Evolutionary conservation across 1,139 yeast species (phyloP).

Genomic region (Yamadazyma pseudoaaseri): DNA sequence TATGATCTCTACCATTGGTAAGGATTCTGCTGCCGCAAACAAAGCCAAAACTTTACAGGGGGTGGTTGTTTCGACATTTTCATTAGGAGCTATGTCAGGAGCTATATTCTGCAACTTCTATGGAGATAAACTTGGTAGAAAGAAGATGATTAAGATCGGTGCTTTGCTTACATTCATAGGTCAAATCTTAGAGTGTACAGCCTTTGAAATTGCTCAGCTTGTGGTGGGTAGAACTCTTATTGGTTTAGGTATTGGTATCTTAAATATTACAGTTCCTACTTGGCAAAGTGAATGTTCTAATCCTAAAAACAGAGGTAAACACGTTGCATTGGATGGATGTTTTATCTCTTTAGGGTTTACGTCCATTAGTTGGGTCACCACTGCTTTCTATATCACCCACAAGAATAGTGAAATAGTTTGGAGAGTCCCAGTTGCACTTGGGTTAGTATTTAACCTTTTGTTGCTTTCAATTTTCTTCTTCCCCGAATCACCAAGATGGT

Average conservation of each 20-base stretch:
- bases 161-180: conserved; percentile 30
- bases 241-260: conserved; percentile 39
- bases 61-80: conserved; percentile 6
- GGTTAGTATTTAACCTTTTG: conserved; percentile 30
- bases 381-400: conserved; percentile 31
- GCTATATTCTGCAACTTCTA: conserved; percentile 19
- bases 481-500: conserved; percentile 53
- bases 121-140: conserved; percentile 34
- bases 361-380: conserved; percentile 30
- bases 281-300: conserved; percentile 35
- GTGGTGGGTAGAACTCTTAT: conserved; percentile 39
- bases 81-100: conserved; percentile 8
- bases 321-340: conserved; percentile 33
- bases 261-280: conserved; percentile 36
- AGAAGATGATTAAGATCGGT: conserved; percentile 27
- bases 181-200: conserved; percentile 29
- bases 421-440: conserved; percentile 48
- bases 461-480: conserved; percentile 20
- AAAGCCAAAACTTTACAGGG: conserved; percentile 6
- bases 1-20: conserved; percentile 4
- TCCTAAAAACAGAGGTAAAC: conserved; percentile 30
- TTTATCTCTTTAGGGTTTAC: conserved; percentile 26
- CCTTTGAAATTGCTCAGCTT: conserved; percentile 28
- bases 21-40: conserved; percentile 1
- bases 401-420: conserved; percentile 17